A percentile compares a stretch with the other conserved stretches of the same genome.
phyloP scores from a whole-genome alignment of 2,329 filamentous ascomycete genomes.

The Scedosporium aurantiacum region DNA sequence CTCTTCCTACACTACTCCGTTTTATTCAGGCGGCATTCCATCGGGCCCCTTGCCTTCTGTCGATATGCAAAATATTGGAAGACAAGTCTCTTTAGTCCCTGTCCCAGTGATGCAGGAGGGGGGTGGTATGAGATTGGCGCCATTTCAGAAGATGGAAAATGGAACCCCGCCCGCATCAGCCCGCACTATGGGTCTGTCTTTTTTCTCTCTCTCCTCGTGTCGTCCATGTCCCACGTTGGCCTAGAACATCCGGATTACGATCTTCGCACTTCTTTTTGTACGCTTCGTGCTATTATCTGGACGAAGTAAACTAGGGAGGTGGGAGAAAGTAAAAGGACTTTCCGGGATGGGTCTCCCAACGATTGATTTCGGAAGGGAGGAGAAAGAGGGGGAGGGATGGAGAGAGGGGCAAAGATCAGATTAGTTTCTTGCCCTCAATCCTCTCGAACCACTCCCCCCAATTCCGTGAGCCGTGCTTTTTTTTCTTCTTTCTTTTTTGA shows the following conservation, averaged over 20 bases:
- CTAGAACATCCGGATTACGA: slow-evolving; percentile 1
- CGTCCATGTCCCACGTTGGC: neutral
- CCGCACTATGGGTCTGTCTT: neutral
- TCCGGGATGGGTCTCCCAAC: neutral
- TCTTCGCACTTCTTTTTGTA: neutral
- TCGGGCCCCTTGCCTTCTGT: neutral
- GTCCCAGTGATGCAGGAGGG: neutral
- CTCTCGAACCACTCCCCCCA: neutral
- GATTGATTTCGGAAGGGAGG: neutral
- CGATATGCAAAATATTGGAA: neutral
- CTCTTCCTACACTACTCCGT: neutral
- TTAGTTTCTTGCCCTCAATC: neutral
- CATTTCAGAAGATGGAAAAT: neutral
- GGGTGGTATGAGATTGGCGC: neutral
- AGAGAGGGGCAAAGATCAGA: neutral
- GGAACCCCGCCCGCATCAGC: neutral
- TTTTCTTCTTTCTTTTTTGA: too few species aligned
- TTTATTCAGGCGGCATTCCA: neutral
- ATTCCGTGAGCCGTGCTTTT: neutral
- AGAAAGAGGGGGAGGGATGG: neutral
- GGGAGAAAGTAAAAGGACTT: neutral
- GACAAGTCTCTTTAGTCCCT: neutral
- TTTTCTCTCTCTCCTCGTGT: neutral
- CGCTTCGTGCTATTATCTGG: neutral
- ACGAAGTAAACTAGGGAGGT: neutral